Base-by-base conservation (phyloP, 164 flowering plant genomes). In the Pachysandra terminalis region DNA sequence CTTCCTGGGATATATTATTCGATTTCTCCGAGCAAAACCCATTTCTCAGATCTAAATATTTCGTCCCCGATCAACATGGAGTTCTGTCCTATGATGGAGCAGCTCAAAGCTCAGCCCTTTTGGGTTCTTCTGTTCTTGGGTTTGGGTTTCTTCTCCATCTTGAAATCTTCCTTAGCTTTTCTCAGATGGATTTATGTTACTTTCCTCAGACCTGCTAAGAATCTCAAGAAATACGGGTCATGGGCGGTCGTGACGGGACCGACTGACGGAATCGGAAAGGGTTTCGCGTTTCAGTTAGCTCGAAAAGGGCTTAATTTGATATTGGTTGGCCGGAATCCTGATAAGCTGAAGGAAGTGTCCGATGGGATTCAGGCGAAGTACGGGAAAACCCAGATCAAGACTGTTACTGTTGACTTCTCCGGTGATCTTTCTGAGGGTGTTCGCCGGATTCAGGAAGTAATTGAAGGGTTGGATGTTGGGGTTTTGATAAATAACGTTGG, bases 201-300 rank as follows among this genome's bases (percentile, higher is more conserved):
- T 63, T 86, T 92, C 74, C 80, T 92, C 59, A 75, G 96, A 69
- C 86, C 92, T 21, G 63, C 78, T 10, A 92, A 92, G 81, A 83
- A 90, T 67, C 82, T 92, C 64, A 84, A 78, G 68, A 78, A 75
- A 27, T 92, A 88, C 66, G 97, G 97, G 0, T 86, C 97, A 3
- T 92, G 97, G 97, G 97, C 92, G 0, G 73, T 92, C 0, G 78
- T 92, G 14, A 92, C 97, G 28, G 97, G 89, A 9, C 82, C 92
- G 9, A 88, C 97, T 6, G 93, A 92, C 57, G 97, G 97, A 12
- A 90, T 92, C 24, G 97, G 97, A 3, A 88, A 85, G 60, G 85
- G 79, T 32, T 82, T 90, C 65, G 93, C 96, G 16, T 90, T 88
- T 65, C 79, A 87, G 68, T 70, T 92, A 25, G 96, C 94, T 64